A percentile compares a stretch with the other conserved stretches of the same genome.
Conservation (phyloP, 2,329 filamentous ascomycete species). For the Chrysoporthe deuterocubensis region DNA sequence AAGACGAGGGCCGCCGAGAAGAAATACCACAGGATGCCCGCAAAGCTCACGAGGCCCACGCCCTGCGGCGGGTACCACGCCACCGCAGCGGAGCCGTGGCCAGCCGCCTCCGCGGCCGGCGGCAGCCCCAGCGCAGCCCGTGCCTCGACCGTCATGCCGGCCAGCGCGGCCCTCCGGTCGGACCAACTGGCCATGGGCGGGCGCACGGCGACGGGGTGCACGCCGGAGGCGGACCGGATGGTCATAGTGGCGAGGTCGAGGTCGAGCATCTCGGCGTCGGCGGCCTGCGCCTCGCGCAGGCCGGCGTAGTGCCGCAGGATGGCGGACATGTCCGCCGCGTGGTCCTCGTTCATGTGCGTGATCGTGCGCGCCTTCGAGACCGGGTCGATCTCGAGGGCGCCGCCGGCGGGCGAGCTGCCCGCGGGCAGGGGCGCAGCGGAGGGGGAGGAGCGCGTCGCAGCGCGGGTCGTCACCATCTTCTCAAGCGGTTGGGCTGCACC, state of each 20-base stretch:
- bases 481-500: background rate
- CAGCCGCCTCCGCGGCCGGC: background rate
- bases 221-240: constrained; percentile 55
- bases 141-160: constrained; percentile 68
- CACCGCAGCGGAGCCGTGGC: constrained; percentile 43
- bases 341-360: constrained; percentile 86
- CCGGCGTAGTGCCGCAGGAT: constrained; percentile 76
- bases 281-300: constrained; percentile 48
- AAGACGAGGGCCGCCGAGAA: constrained; percentile 22
- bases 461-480: constrained; percentile 26
- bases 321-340: constrained; percentile 72
- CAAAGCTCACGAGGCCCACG: constrained; percentile 58
- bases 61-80: constrained; percentile 50
- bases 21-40: constrained; percentile 58
- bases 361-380: constrained; percentile 52
- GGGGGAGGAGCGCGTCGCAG: constrained; percentile 21
- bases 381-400: constrained; percentile 27
- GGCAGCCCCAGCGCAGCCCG: constrained; percentile 62
- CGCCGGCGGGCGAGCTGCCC: constrained; percentile 3
- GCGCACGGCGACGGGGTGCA: constrained; percentile 62
- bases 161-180: constrained; percentile 71
- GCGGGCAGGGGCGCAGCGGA: background rate
- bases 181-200: constrained; percentile 71
- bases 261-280: constrained; percentile 61
- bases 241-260: constrained; percentile 67